Percentiles rank a stretch among this genome's conserved stretches.
Evolutionary conservation across 805 yeast genomes (phyloP).

Genomic region (Saccharomyces cerevisiae): DNA sequence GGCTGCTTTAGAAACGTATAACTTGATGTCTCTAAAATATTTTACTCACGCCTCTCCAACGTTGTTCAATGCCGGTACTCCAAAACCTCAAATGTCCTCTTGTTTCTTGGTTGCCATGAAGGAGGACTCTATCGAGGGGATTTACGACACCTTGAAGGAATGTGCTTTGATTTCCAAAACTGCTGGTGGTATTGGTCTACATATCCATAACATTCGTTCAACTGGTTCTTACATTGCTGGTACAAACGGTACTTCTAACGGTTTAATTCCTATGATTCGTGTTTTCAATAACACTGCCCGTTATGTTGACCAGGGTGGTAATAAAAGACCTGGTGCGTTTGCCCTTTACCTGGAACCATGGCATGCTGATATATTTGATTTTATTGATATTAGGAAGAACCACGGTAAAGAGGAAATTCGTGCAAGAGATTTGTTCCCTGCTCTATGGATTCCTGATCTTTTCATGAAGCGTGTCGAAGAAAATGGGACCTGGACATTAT

Average conservation of each 20-base stretch:
- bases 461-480: constrained; percentile 83
- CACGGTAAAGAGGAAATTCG: constrained; percentile 91
- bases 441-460: constrained; percentile 88
- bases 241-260: constrained; percentile 84
- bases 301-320: constrained; percentile 96
- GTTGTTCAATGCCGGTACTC: constrained; percentile 83
- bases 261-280: constrained; percentile 86
- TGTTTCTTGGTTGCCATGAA: constrained; percentile 85
- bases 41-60: constrained; percentile 95
- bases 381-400: constrained; percentile 77
- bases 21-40: constrained; percentile 73
- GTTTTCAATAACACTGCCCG: constrained; percentile 93
- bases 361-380: constrained; percentile 86
- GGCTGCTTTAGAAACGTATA: constrained; percentile 67
- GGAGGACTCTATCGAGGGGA: constrained; percentile 91
- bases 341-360: constrained; percentile 91
- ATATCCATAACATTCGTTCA: constrained; percentile 75
- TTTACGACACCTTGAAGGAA: constrained; percentile 75
- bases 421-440: constrained; percentile 86
- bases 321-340: constrained; percentile 94
- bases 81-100: constrained; percentile 76
- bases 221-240: constrained; percentile 82
- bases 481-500: constrained; percentile 77
- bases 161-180: constrained; percentile 86
- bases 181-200: constrained; percentile 91